Base-by-base conservation (phyloP, 2,329 filamentous ascomycete genomes). In the Metarhizium brunneum region DNA sequence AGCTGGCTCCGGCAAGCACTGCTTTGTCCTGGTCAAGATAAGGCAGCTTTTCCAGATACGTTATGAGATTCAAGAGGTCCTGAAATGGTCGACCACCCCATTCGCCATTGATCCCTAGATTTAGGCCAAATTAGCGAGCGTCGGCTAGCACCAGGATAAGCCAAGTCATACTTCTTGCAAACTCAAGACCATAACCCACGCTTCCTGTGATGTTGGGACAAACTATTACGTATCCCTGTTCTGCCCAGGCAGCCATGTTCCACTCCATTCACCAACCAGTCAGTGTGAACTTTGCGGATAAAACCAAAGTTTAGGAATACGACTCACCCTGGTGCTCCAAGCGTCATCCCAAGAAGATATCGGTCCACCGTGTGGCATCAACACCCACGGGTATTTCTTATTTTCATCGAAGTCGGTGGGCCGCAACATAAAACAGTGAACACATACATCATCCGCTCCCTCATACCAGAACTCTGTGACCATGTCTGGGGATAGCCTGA, bases 171-270 rank as follows among this genome's bases (percentile, higher is more conserved):
- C 69, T 62, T 43, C 65, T 59, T 2, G 64, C 57, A 40, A 73
- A 71, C 0, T 69, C 68, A 8, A 65, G 70, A 1, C 82, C 82
- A 56, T 81, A 85, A 0, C 81, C 79, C 2, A 73, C 75, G 55
- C 79, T 82, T 20, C 81, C 82, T 0, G 79, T 79, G 2, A 82
- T 76, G 59, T 84, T 84, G 3, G 82, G 82, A 6, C 75, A 70
- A n/a, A 85, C 69, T 2, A 83, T 76, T 10, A 84, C 69, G 57
- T 84, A 85, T 8, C 82, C 82, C 63, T 84, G 79, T 61, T 83
- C 79, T 4, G 81, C 82, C 69, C 80, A 84, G 3, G 80, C 68
- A 1, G 76, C 75, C 1, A 74, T 70, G 58, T 84, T 83, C 75
- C 76, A 80, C 59, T 80, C 67, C 3, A 43, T 10, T 2, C 13